A percentile compares a stretch with the other conserved stretches of the same genome.
Conservation (phyloP, 1,284 basidiomycete genomes). For the Vanrija pseudolonga region DNA sequence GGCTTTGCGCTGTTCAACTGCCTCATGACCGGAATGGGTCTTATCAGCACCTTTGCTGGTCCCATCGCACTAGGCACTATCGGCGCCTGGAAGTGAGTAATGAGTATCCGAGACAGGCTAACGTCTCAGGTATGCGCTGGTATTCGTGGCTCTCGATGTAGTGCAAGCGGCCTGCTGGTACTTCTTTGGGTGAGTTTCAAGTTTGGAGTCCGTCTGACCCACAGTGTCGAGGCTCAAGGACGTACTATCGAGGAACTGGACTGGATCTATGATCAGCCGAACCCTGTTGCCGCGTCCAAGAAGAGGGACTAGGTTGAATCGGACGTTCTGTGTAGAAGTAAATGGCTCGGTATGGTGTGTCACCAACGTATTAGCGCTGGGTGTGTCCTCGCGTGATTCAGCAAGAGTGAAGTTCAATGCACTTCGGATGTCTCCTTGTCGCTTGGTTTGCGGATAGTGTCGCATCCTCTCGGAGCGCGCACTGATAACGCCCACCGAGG, state of each 20-base stretch:
- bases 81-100: constrained; percentile 11
- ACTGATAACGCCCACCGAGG: too few species aligned
- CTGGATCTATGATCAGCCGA: constrained; percentile 36
- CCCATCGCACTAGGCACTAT: constrained; percentile 54
- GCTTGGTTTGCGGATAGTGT: too few species aligned
- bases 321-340: too few species aligned
- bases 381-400: too few species aligned
- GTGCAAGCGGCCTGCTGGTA: constrained; percentile 43
- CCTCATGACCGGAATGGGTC: constrained; percentile 54
- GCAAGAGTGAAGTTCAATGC: too few species aligned
- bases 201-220: too few species aligned
- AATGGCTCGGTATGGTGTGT: too few species aligned
- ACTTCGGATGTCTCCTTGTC: too few species aligned
- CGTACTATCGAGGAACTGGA: constrained; percentile 43
- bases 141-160: constrained; percentile 40
- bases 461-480: too few species aligned
- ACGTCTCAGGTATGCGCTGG: constrained; percentile 17
- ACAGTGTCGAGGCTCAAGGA: constrained; percentile 42
- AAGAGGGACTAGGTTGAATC: constrained; percentile 23
- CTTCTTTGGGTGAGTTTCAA: constrained; percentile 23
- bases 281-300: constrained; percentile 34
- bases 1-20: constrained; percentile 54
- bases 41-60: constrained; percentile 52
- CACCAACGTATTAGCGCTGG: too few species aligned
- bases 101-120: too few species aligned